Percentiles rank a stretch among this genome's conserved stretches.
Evolutionary conservation across 306 rosid genomes (phyloP).

Genomic region (Vigna mungo): DNA sequence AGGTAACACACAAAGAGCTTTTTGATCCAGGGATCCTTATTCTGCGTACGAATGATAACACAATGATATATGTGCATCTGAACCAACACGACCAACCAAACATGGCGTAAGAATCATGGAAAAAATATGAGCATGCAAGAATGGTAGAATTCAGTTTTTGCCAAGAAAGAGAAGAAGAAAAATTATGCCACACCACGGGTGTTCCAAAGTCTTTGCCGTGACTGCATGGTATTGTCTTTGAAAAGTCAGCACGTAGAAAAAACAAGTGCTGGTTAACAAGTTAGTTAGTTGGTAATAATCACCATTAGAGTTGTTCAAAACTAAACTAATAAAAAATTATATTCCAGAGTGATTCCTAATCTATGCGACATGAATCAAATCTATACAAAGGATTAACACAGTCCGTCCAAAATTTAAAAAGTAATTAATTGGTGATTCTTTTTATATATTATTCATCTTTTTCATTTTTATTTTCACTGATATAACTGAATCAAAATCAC

Average conservation of each 20-base stretch:
- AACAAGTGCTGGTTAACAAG: not conserved
- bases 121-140: not conserved
- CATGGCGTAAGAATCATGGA: not conserved
- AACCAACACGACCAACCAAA: not conserved
- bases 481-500: too few species aligned
- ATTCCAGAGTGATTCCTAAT: too few species aligned
- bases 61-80: not conserved
- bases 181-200: not conserved
- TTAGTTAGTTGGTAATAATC: not conserved
- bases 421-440: too few species aligned
- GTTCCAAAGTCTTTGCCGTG: slow-evolving; percentile 6
- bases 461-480: too few species aligned
- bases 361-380: too few species aligned
- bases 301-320: too few species aligned
- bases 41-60: not conserved
- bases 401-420: too few species aligned
- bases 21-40: not conserved
- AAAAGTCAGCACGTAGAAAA: not conserved
- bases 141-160: not conserved
- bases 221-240: not conserved
- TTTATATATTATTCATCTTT: too few species aligned
- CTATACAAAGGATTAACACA: too few species aligned
- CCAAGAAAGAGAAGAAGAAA: not conserved
- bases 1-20: slow-evolving; percentile 2
- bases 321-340: too few species aligned